Evolutionary conservation across 176 grass and related monocot species (phyloP).

Genomic region (Hyparrhenia diplandra): DNA sequence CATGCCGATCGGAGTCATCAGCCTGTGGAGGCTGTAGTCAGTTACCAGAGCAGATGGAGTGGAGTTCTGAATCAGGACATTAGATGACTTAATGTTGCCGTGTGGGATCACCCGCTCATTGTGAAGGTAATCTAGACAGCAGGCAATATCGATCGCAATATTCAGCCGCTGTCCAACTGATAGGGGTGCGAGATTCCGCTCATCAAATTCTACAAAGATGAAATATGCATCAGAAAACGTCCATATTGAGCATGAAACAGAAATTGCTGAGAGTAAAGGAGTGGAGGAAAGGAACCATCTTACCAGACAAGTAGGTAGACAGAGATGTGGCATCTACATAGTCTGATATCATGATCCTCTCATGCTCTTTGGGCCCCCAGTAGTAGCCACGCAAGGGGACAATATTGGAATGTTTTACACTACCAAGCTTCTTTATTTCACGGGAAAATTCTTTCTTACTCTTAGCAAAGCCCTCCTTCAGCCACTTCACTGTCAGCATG

Average conservation of each 20-base stretch:
- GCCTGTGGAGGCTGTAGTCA: conserved; percentile 71
- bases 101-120: conserved; percentile 81
- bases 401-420: conserved; percentile 68
- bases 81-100: conserved; percentile 81
- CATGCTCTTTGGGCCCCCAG: conserved; percentile 89
- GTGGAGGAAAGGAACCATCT: conserved; percentile 25
- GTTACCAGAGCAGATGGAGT: conserved; percentile 47
- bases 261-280: neutral
- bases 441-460: conserved; percentile 87
- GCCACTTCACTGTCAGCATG: conserved; percentile 78
- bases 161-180: conserved; percentile 51
- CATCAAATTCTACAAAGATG: conserved; percentile 53
- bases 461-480: conserved; percentile 90
- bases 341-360: conserved; percentile 89
- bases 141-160: conserved; percentile 50
- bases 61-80: conserved; percentile 61
- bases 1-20: conserved; percentile 72
- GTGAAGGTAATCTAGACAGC: conserved; percentile 78
- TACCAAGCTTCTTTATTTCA: conserved; percentile 88
- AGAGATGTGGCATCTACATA: conserved; percentile 68
- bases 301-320: conserved; percentile 71
- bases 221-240: conserved; percentile 27
- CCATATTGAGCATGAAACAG: neutral
- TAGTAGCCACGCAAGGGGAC: conserved; percentile 76
- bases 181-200: conserved; percentile 49